Evolutionary conservation across 495 filamentous ascomycete species (phyloP), one percentile per base, ranked within the genome.

Genomic region (Xylaria grammica): DNA sequence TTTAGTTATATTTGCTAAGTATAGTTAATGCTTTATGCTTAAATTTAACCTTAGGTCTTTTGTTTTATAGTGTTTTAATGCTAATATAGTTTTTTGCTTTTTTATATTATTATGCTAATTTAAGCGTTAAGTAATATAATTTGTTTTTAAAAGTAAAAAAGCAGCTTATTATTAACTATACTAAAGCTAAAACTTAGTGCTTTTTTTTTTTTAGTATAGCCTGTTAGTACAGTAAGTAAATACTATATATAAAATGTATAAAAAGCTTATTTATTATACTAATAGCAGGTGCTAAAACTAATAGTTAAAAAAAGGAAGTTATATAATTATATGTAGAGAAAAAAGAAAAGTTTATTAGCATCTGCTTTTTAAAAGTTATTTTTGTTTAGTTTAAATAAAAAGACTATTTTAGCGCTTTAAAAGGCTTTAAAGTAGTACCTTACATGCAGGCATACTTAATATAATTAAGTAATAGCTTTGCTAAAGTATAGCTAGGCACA

Each of bases 291-390:
- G 50, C 50, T 17, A 53, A 53, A 29, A 53, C 13, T 19, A 1
- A 29, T 53, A 53, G 50, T 53, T n/a, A 17, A 22, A 51, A 24
- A 24, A 51, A 24, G 48, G 48, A 51, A 51, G 24, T 51, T 51
- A 24, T 4, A 15, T 13, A 15, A 40, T 5, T 2, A 9, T 40
- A 5, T n/a, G n/a, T n/a, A n/a, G n/a, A n/a, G n/a, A n/a, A n/a
- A n/a, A n/a, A n/a, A n/a, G n/a, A n/a, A n/a, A n/a, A n/a, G n/a
- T n/a, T n/a, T n/a, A n/a, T n/a, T n/a, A n/a, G n/a, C n/a, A n/a
- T n/a, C n/a, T n/a, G n/a, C n/a, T n/a, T n/a, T n/a, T n/a, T n/a
- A n/a, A n/a, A n/a, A n/a, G n/a, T n/a, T n/a, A n/a, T n/a, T n/a
- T n/a, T n/a, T n/a, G n/a, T n/a, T n/a, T n/a, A n/a, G n/a, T n/a